Percentiles rank a stretch among this genome's conserved stretches.
Conservation (phyloP, 2,329 filamentous ascomycete genomes). For the Plectosphaerella sp. region DNA sequence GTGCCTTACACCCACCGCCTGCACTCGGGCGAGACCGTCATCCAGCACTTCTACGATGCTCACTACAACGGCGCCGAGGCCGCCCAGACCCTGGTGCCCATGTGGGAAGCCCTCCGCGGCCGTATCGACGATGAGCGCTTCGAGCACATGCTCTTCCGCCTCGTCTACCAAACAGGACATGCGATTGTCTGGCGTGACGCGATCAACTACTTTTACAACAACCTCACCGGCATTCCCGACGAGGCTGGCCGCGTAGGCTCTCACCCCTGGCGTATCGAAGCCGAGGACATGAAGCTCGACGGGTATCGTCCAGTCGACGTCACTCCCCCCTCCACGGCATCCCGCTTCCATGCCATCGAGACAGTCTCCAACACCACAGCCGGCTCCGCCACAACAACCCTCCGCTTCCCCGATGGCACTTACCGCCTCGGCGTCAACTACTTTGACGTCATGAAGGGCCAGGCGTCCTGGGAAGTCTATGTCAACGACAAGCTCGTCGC, state of each 20-base stretch:
- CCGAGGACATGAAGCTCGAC: constrained; percentile 57
- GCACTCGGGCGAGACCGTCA: constrained; percentile 61
- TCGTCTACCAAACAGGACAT: constrained; percentile 65
- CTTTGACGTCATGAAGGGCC: constrained; percentile 57
- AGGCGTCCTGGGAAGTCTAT: constrained; percentile 48
- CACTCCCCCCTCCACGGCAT: constrained; percentile 52
- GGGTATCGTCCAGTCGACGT: constrained; percentile 53
- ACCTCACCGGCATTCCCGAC: constrained; percentile 57
- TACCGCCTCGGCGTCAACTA: constrained; percentile 66
- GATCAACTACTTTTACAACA: constrained; percentile 60
- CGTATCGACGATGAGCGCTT: constrained; percentile 57
- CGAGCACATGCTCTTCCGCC: constrained; percentile 52
- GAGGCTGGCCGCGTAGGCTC: constrained; percentile 49
- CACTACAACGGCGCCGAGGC: constrained; percentile 56
- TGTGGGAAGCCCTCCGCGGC: constrained; percentile 51
- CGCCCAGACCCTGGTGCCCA: constrained; percentile 51
- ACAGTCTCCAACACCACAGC: constrained; percentile 45
- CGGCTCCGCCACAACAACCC: constrained; percentile 40
- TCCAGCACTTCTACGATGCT: constrained; percentile 62
- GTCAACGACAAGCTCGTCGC: constrained; percentile 50
- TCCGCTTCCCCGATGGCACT: constrained; percentile 44
- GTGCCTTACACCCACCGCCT: constrained; percentile 62
- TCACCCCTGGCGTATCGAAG: constrained; percentile 64
- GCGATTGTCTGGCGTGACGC: constrained; percentile 67
- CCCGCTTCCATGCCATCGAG: constrained; percentile 49